A percentile compares a stretch with the other conserved stretches of the same genome.
phyloP scores from a whole-genome alignment of 1,284 basidiomycete species.

The Trichosporon asahii region DNA sequence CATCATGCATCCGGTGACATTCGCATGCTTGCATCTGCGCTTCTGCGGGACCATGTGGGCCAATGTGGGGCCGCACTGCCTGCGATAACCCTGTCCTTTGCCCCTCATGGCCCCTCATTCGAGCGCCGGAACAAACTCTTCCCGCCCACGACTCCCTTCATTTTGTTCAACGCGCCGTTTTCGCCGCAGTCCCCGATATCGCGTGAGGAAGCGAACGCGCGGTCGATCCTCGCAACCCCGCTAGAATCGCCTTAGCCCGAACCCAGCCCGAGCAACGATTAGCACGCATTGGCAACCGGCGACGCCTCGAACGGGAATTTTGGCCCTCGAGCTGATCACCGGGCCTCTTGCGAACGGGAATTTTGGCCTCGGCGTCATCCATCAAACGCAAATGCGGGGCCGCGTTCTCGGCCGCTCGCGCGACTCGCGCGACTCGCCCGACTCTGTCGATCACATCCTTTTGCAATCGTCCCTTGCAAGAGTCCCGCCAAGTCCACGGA shows the following conservation, averaged over 20 bases:
- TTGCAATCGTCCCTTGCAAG: background rate
- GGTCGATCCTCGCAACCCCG: too few relatives aligned
- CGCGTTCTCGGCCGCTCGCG: background rate
- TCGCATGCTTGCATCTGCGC: background rate
- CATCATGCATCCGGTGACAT: too few relatives aligned
- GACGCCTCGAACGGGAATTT: conserved; percentile 4
- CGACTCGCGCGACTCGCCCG: background rate
- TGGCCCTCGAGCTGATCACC: background rate
- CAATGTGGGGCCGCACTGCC: background rate
- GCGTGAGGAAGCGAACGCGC: background rate
- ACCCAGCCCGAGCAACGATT: background rate
- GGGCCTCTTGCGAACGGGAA: background rate
- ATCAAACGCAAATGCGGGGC: background rate
- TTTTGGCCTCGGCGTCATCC: background rate
- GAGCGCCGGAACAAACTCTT: too few relatives aligned
- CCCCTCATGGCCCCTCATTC: background rate
- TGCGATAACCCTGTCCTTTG: background rate
- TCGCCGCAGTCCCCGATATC: background rate
- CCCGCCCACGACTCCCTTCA: too few relatives aligned
- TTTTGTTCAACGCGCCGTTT: background rate
- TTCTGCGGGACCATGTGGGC: background rate
- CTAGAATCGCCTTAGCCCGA: too few relatives aligned
- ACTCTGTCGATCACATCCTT: background rate
- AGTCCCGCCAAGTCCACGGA: too few relatives aligned
- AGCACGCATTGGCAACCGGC: background rate